A percentile compares a stretch with the other conserved stretches of the same genome.
phyloP scores from a whole-genome alignment of 257 asterid genomes.

The Osmanthus fragrans region DNA sequence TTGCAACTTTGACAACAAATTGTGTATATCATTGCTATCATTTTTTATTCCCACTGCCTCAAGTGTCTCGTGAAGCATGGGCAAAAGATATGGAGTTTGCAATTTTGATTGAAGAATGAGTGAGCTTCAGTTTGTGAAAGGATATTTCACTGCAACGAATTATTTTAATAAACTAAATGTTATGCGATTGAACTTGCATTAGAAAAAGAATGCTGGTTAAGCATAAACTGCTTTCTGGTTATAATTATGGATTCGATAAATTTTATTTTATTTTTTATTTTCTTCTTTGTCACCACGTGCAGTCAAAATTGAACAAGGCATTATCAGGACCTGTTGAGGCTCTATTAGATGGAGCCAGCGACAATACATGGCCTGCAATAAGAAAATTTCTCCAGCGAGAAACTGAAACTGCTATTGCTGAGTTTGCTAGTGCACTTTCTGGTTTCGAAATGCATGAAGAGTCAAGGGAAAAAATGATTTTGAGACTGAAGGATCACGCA shows the following conservation, averaged over 20 bases:
- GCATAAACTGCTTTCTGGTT: not conserved
- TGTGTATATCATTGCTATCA: not conserved
- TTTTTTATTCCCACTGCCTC: not conserved
- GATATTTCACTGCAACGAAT: not conserved
- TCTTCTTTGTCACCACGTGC: conserved; percentile 5
- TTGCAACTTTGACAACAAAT: not conserved
- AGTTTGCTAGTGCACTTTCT: conserved; percentile 66
- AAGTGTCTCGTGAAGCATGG: not conserved
- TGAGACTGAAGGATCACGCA: conserved; percentile 63
- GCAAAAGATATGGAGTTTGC: conserved; percentile 3
- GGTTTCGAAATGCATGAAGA: conserved; percentile 82
- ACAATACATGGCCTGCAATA: conserved; percentile 90
- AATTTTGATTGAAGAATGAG: conserved; percentile 14
- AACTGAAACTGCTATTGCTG: conserved; percentile 58
- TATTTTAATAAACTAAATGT: not conserved
- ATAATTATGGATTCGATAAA: not conserved
- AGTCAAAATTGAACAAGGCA: conserved; percentile 75
- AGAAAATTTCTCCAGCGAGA: conserved; percentile 71
- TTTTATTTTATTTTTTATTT: not conserved
- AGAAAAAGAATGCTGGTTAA: not conserved
- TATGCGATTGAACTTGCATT: not conserved
- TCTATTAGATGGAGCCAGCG: conserved; percentile 84
- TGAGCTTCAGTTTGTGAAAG: not conserved
- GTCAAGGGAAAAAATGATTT: conserved; percentile 58
- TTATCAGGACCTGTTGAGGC: conserved; percentile 89